Base-by-base conservation (phyloP, 768 basidiomycete genomes). In the Lentinula aciculospora region DNA sequence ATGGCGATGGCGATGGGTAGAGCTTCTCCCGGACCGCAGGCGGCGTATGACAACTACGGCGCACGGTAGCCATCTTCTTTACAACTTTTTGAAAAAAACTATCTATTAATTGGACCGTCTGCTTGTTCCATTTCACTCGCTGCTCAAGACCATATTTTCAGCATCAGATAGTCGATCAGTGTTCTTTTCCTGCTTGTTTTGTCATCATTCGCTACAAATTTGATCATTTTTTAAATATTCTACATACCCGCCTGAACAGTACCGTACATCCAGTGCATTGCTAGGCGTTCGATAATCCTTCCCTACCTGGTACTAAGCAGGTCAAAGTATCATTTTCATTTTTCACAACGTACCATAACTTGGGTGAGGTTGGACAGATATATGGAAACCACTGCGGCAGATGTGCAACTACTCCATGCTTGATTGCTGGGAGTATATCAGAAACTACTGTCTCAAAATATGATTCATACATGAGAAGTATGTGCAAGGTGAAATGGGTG, bases 1-100 rank as follows among this genome's bases (percentile, higher is more conserved):
- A n/a, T n/a, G n/a, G n/a, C 76, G 65, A 66, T 60, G 65, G 69
- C 68, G 23, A 62, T 67, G 58, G 77, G 74, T 29, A 70, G 69
- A 27, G 67, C 66, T 56, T 78, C 78, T 17, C 83, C 83, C 10
- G 75, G 74, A 2, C 81, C 81, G 2, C 72, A 76, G 53, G 61
- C 68, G 4, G 81, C 72, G 28, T 82, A 80, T 44, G 77, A 60
- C 34, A 47, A 53, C 25, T 72, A 72, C 40, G 68, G 70, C 32
- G 61, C 65, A n/a, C 63, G 63, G 63, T 73, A 70, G 61, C 42
- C 19, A 37, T 32, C 10, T 21, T 28, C 47, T 7, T 17, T 27
- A 29, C 10, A 53, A 39, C n/a, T 17, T 6, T 17, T 15, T 21
- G n/a, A 40, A 19, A 44, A 44, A 23, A n/a, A n/a, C n/a, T n/a